Evolutionary conservation across 345 rosid genomes (phyloP), one percentile per base, ranked within the genome.

Genomic region (Gossypium longicalyx): DNA sequence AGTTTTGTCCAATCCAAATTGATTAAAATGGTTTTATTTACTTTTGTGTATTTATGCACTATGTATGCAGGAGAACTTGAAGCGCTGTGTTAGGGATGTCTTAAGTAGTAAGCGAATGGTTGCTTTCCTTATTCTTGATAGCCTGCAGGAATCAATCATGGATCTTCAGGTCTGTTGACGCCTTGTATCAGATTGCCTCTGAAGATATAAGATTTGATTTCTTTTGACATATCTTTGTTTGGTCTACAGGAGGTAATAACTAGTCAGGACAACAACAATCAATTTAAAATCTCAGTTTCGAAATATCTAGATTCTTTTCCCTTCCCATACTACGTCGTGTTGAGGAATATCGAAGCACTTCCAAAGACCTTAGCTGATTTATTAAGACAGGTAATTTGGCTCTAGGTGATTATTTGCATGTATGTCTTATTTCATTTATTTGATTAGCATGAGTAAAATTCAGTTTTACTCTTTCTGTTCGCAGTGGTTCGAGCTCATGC

Each of bases 401-500:
- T 3, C 48, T 11, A 4, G 16, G 2, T 12, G 9, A 12, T n/a
- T 11, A 12, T n/a, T n/a, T 20, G 2, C 10, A 9, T 23, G 17
- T 13, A 25, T 54, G 19, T 25, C 7, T 56, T 7, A 11, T 41
- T 13, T 29, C 45, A 15, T 56, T 38, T 60, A 20, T 57, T 52
- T 22, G 4, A 23, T 23, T 10, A 34, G 38, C 10, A 7, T 7
- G 9, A 4, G 27, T 25, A n/a, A 56, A 3, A 2, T 73, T 12
- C 13, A 20, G 22, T 54, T 78, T 67, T 48, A 34, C 4, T 56
- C 61, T 29, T 49, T 19, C n/a, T 48, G 54, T 61, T 77, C 56
- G 80, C 90, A 93, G 99, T 95, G 98, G 99, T 93, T 95, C 15
- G 99, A 95, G 89, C 82, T 95, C 58, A 91, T 91, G 98, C 97